These are phyloP conservation scores for Entomortierella lignicola DNA, from an alignment of 192 early-diverging fungal species.

Conservation along the genomic window DNA sequence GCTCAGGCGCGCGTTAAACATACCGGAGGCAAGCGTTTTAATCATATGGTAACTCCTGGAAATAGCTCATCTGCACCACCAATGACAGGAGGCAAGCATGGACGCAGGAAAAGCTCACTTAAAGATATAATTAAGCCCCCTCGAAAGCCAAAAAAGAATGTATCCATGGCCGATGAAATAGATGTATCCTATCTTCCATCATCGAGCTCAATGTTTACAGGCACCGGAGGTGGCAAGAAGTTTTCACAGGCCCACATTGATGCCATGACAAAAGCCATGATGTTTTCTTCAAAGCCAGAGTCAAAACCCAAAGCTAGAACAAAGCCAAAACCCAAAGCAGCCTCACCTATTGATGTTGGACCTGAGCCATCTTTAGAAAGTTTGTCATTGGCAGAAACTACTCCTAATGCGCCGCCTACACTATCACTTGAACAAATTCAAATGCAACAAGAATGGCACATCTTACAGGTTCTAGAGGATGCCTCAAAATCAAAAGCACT, in stretches of 20 bases:
- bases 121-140: constrained; percentile 20
- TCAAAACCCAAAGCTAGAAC: constrained; percentile 15
- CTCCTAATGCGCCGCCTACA: constrained; percentile 15
- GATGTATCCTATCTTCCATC: constrained; percentile 11
- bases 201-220: not conserved
- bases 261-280: constrained; percentile 27
- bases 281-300: constrained; percentile 12
- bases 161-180: constrained; percentile 33
- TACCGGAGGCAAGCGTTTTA: constrained; percentile 28
- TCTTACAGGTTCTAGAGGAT: constrained; percentile 64
- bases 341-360: not conserved
- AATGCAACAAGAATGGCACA: constrained; percentile 64
- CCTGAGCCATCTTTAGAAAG: constrained; percentile 18
- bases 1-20: constrained; percentile 15
- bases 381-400: constrained; percentile 13
- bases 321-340: constrained; percentile 22
- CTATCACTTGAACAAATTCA: constrained; percentile 47
- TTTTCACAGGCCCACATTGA: constrained; percentile 50
- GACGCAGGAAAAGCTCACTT: constrained; percentile 47
- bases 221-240: constrained; percentile 46
- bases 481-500: constrained; percentile 45
- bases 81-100: constrained; percentile 40
- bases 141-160: constrained; percentile 44
- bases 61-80: constrained; percentile 10
- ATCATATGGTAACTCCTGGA: not conserved